phyloP scores from a whole-genome alignment of 345 rosid species.

The Acer saccharum region DNA sequence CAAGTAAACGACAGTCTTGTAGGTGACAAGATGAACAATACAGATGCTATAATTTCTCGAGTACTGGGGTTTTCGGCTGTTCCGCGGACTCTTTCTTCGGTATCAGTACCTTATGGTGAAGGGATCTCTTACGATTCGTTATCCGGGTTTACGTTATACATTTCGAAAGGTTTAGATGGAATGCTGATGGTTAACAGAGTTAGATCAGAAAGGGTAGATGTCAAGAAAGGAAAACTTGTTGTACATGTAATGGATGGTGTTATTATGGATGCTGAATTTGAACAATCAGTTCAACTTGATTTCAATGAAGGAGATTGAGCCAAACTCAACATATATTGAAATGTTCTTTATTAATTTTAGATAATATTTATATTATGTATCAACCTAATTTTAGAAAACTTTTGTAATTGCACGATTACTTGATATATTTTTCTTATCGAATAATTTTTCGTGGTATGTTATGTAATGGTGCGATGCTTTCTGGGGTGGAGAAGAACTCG shows the following conservation, averaged over 20 bases:
- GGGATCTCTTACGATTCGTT: constrained; percentile 64
- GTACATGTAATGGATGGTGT: constrained; percentile 75
- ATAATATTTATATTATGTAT: too few relatives aligned
- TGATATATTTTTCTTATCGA: too few relatives aligned
- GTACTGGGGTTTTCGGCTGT: constrained; percentile 72
- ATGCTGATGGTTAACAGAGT: constrained; percentile 62
- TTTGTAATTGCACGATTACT: background rate
- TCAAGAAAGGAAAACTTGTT: constrained; percentile 49
- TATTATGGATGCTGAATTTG: constrained; percentile 80
- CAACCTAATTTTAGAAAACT: background rate
- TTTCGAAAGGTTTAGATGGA: constrained; percentile 45
- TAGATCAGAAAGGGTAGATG: constrained; percentile 50
- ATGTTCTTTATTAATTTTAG: background rate
- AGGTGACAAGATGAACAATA: constrained; percentile 40
- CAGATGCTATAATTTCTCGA: constrained; percentile 63
- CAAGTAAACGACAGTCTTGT: constrained; percentile 27
- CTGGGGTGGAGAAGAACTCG: too few relatives aligned
- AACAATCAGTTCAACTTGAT: constrained; percentile 64
- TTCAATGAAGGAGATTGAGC: constrained; percentile 22
- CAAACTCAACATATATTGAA: background rate
- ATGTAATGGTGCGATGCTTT: too few relatives aligned
- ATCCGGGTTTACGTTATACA: constrained; percentile 54
- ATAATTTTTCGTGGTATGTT: too few relatives aligned
- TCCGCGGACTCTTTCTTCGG: constrained; percentile 49
- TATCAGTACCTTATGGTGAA: constrained; percentile 21